phyloP scores from a whole-genome alignment of 192 early-diverging fungal genomes.

The Podila epigama region DNA sequence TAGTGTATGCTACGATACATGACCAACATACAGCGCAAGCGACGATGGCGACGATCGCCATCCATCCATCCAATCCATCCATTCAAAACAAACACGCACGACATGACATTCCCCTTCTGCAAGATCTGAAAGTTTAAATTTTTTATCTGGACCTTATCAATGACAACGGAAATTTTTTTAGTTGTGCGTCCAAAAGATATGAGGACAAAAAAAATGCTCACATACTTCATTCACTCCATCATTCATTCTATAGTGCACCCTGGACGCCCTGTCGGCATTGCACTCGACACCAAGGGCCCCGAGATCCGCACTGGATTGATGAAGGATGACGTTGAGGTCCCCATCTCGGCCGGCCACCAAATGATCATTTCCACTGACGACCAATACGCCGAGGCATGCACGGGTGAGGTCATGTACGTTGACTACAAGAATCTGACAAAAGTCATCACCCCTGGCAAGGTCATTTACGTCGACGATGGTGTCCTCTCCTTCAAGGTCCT shows the following conservation, averaged over 20 bases:
- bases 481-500: slow-evolving; percentile 94
- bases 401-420: slow-evolving; percentile 74
- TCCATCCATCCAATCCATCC: too few relatives aligned
- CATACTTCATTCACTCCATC: neutral
- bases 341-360: slow-evolving; percentile 78
- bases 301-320: slow-evolving; percentile 89
- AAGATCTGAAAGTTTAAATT: too few relatives aligned
- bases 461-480: slow-evolving; percentile 94
- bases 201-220: too few relatives aligned
- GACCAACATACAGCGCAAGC: too few relatives aligned
- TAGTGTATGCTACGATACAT: too few relatives aligned
- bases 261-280: slow-evolving; percentile 69
- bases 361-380: slow-evolving; percentile 79
- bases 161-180: neutral
- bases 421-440: slow-evolving; percentile 84
- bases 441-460: slow-evolving; percentile 76
- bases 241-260: slow-evolving; percentile 50
- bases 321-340: slow-evolving; percentile 74
- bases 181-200: too few relatives aligned
- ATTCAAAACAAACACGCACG: too few relatives aligned
- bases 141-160: neutral
- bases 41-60: too few relatives aligned
- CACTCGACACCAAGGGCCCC: slow-evolving; percentile 88
- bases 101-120: too few relatives aligned
- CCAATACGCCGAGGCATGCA: slow-evolving; percentile 66